Conservation (phyloP, 371 early-diverging fungal species). For the Mortierella sp. region DNA sequence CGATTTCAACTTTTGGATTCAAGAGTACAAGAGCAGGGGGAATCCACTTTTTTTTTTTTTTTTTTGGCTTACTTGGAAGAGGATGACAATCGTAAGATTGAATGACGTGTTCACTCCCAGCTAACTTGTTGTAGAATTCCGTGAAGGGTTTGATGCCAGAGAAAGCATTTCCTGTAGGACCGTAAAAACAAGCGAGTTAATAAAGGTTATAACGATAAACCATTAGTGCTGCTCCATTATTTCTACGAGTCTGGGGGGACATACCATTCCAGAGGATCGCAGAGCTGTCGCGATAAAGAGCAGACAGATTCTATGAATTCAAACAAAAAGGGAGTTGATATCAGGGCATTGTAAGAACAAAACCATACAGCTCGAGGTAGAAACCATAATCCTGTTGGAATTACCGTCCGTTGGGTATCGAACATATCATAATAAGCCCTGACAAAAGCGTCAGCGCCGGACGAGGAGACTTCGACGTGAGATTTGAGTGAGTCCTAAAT, state of each 20-base stretch:
- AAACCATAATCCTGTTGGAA: no score
- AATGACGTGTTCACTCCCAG: constrained; percentile 71
- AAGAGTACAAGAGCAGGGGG: neutral
- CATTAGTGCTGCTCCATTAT: neutral
- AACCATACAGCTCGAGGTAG: no score
- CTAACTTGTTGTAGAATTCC: constrained; percentile 68
- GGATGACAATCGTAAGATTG: constrained; percentile 77
- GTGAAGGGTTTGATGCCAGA: constrained; percentile 66
- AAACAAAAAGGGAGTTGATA: neutral
- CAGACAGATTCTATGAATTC: constrained; percentile 61
- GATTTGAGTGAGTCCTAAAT: constrained; percentile 38
- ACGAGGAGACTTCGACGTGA: constrained; percentile 52
- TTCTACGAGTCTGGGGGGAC: constrained; percentile 9
- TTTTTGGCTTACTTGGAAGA: constrained; percentile 57
- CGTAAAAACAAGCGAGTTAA: constrained; percentile 1
- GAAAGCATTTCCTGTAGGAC: constrained; percentile 62
- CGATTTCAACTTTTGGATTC: no score
- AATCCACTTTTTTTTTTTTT: neutral
- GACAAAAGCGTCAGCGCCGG: constrained; percentile 72
- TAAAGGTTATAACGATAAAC: neutral
- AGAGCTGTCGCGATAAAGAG: constrained; percentile 73
- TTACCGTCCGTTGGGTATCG: constrained; percentile 73
- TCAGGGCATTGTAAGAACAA: neutral
- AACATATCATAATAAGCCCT: constrained; percentile 71
- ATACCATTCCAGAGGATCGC: constrained; percentile 83